Conservation (phyloP, 225 moss, liverwort and hornwort genomes). For the Pseudoscleropodium purum region DNA sequence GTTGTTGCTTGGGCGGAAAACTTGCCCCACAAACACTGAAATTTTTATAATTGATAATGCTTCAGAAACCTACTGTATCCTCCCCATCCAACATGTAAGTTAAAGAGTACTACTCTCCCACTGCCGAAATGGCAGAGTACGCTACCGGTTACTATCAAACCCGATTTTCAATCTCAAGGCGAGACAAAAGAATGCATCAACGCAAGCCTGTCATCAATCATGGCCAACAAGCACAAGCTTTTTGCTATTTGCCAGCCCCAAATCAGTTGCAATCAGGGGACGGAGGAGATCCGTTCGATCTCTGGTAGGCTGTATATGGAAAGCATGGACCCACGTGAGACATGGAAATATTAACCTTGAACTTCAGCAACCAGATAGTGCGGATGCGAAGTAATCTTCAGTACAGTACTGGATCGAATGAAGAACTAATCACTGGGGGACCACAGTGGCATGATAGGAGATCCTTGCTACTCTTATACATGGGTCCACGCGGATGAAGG, state of each 20-base stretch:
- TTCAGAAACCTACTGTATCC: too few relatives aligned
- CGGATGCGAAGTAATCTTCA: not conserved
- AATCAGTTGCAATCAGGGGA: not conserved
- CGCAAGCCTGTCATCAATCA: not conserved
- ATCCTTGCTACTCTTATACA: not conserved
- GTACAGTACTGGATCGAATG: not conserved
- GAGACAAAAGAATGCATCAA: not conserved
- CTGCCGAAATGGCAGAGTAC: not conserved
- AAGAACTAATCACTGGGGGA: not conserved
- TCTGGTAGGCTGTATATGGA: not conserved
- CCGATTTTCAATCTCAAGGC: not conserved
- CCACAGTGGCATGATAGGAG: not conserved
- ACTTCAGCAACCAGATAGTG: not conserved
- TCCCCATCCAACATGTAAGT: not conserved
- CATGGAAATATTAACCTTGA: not conserved
- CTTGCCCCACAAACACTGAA: not conserved
- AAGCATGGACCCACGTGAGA: not conserved
- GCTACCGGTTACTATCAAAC: not conserved
- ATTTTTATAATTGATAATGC: not conserved
- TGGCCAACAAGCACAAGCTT: not conserved
- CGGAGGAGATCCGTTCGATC: not conserved
- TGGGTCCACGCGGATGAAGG: not conserved
- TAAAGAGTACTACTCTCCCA: not conserved
- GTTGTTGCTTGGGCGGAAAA: not conserved
- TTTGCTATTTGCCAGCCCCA: not conserved